Conservation (phyloP, 2,329 filamentous ascomycete species). For the Cladosporium sphaerospermum region DNA sequence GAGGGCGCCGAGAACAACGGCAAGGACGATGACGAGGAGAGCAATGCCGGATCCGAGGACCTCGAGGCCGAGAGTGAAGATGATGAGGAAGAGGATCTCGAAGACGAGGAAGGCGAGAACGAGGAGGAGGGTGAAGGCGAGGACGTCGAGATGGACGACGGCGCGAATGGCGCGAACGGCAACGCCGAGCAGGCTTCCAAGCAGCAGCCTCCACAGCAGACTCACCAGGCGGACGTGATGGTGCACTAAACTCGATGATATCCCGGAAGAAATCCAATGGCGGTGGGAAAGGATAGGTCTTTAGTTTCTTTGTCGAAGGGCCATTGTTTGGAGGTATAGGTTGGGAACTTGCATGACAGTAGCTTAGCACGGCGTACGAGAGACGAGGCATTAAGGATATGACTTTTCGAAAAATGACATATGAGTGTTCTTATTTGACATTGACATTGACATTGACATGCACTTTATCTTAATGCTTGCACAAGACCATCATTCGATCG, state of each 20-base stretch:
- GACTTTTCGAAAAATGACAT: neutral
- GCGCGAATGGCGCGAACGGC: neutral
- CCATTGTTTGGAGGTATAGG: slow-evolving; percentile 7
- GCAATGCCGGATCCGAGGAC: slow-evolving; percentile 54
- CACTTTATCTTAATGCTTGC: too few species aligned
- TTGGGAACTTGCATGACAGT: neutral
- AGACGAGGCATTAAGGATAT: neutral
- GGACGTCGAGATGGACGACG: slow-evolving; percentile 19
- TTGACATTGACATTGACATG: too few species aligned
- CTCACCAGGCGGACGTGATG: slow-evolving; percentile 21
- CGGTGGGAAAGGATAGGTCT: neutral
- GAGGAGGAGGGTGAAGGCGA: slow-evolving; percentile 24
- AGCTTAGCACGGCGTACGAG: neutral
- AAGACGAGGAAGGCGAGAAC: slow-evolving; percentile 37
- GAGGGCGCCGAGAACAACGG: slow-evolving; percentile 57
- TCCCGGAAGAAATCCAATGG: too few species aligned
- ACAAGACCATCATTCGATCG: too few species aligned
- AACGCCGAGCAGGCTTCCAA: slow-evolving; percentile 13
- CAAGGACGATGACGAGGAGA: slow-evolving; percentile 61
- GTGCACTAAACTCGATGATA: slow-evolving; percentile 16
- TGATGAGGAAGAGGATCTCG: slow-evolving; percentile 32
- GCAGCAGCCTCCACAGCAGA: neutral
- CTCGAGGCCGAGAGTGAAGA: slow-evolving; percentile 41
- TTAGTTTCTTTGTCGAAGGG: neutral
- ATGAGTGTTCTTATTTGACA: too few species aligned